A percentile compares a stretch with the other conserved stretches of the same genome.
Conservation (phyloP, 2,329 filamentous ascomycete species). For the Colletotrichum viniferum region DNA sequence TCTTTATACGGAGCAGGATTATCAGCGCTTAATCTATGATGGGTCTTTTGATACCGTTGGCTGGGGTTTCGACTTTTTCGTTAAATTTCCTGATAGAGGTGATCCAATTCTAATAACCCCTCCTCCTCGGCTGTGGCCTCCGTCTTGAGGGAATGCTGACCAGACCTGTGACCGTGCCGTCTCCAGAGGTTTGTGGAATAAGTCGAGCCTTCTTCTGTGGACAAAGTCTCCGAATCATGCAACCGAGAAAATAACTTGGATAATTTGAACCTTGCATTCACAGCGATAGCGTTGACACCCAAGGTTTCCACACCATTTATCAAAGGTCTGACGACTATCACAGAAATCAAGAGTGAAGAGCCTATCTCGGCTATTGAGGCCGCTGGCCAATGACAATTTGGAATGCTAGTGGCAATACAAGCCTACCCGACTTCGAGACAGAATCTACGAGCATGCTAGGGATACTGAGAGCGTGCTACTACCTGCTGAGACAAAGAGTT, state of each 20-base stretch:
- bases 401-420: neutral
- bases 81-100: neutral
- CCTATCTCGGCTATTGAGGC: neutral
- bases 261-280: neutral
- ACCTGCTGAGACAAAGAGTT: neutral
- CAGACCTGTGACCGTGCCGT: neutral
- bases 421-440: neutral
- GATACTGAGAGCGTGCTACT: neutral
- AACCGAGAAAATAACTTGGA: neutral
- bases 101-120: neutral
- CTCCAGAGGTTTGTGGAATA: neutral
- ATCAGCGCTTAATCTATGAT: neutral
- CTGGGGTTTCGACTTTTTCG: neutral
- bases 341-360: neutral
- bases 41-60: neutral
- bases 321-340: neutral
- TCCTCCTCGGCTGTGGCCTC: neutral
- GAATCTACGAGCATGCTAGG: neutral
- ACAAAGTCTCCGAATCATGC: neutral
- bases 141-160: neutral
- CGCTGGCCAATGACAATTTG: neutral
- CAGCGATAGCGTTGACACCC: accelerated
- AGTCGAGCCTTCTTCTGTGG: neutral
- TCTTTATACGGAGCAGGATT: neutral
- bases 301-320: neutral